These are phyloP conservation scores for Termitomyces titanicus DNA, from an alignment of 768 basidiomycete genomes.

Conservation along the genomic window DNA sequence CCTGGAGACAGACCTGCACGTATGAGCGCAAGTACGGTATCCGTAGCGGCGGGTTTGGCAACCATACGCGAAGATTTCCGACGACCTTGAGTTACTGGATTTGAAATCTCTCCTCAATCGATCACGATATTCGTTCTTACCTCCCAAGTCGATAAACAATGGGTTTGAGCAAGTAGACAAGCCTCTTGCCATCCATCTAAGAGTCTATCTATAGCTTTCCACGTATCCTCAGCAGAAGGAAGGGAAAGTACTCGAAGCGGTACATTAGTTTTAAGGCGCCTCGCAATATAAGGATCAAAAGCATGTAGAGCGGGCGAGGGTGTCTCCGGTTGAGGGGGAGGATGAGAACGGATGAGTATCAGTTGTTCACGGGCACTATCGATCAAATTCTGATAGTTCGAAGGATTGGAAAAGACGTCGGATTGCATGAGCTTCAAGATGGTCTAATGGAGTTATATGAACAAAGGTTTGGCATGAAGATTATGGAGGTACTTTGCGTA, in stretches of 20 bases:
- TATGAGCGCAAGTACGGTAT: constrained; percentile 62
- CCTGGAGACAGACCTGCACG: constrained; percentile 43
- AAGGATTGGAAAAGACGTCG: constrained; percentile 33
- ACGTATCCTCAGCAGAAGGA: constrained; percentile 46
- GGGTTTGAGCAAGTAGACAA: constrained; percentile 37
- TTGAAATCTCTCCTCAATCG: not conserved
- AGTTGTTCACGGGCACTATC: constrained; percentile 38
- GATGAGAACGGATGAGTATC: constrained; percentile 32
- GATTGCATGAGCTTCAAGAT: constrained; percentile 48
- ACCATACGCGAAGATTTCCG: constrained; percentile 50
- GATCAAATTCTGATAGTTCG: constrained; percentile 34
- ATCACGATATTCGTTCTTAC: constrained; percentile 27
- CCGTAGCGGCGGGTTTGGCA: constrained; percentile 32
- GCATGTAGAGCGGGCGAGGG: constrained; percentile 48
- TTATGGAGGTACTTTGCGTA: constrained; percentile 49
- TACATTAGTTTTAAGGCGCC: constrained; percentile 63
- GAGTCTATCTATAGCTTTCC: constrained; percentile 44
- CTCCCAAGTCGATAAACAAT: constrained; percentile 59
- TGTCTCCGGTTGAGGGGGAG: constrained; percentile 31
- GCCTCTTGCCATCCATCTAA: constrained; percentile 58
- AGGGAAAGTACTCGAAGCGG: constrained; percentile 61
- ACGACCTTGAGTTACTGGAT: constrained; percentile 28
- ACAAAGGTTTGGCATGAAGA: not conserved
- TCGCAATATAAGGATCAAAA: constrained; percentile 66
- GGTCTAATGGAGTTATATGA: constrained; percentile 25